Base-by-base conservation (phyloP, 345 rosid genomes). In the Excoecaria cochinchinensis region DNA sequence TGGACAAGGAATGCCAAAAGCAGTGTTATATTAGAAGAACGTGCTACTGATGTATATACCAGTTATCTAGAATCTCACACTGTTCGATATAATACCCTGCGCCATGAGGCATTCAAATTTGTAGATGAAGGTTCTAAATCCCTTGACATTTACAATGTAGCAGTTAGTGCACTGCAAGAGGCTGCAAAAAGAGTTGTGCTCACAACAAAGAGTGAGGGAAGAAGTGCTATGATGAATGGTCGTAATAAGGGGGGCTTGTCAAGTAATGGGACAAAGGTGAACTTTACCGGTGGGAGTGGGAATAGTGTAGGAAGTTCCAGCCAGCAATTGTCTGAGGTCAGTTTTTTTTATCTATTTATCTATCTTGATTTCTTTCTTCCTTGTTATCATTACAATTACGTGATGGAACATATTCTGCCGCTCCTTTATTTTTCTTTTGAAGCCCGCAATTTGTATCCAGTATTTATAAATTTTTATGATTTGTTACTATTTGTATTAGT, bases 1-100 rank as follows among this genome's bases (percentile, higher is more conserved):
- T 89, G 92, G 92, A 89, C 92, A 14, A 80, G 84, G 74, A 89
- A 87, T 78, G 92, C 88, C 70, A 89, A 79, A 77, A 86, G 87
- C 78, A 84, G 88, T 74, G 87, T 81, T 39, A 70, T 83, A 65
- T 78, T 86, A 44, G 91, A 85, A 73, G 89, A 80, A 59, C 84
- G 39, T 52, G 62, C 84, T 25, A 66, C 69, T 24, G 83, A 81
- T 76, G 48, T 78, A 31, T 84, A 85, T 74, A 75, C 80, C 36
- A 85, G 76, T 78, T 86, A 85, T 82, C 76, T 81, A 51, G 93
- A 87, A 74, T 87, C 91, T 67, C 85, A 83, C 60, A 89, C 90
- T 15, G 91, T 86, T 71, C 82, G 93, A 14, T 87, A 83, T 76
- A 84, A 84, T 76, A 87, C 86, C 61, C 77, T 89, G 24, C 87